Conservation (phyloP, 2,329 filamentous ascomycete species). For the Bipolaris victoriae region DNA sequence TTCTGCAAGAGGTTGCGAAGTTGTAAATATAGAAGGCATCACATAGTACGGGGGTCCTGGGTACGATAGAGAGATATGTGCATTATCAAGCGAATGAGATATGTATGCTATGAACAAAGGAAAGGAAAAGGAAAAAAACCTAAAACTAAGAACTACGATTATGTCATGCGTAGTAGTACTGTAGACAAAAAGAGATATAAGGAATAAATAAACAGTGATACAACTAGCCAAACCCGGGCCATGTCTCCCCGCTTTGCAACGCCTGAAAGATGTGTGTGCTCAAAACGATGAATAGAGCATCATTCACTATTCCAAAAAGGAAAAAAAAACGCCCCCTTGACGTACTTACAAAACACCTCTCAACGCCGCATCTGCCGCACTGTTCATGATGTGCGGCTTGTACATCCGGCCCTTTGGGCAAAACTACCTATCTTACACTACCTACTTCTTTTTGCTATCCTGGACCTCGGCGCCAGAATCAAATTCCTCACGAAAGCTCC, state of each 20-base stretch:
- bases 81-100: background rate
- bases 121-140: background rate
- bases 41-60: too few species aligned
- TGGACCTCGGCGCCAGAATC: constrained; percentile 13
- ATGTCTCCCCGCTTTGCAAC: background rate
- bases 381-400: constrained; percentile 1
- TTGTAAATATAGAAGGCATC: constrained; percentile 21
- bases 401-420: background rate
- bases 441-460: constrained; percentile 19
- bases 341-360: background rate
- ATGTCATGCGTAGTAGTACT: constrained; percentile 8
- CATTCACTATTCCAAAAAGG: constrained; percentile 5
- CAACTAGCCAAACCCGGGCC: constrained; percentile 2
- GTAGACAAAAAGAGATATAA: background rate
- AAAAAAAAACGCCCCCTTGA: background rate
- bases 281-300: background rate
- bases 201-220: constrained; percentile 1
- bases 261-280: constrained; percentile 3
- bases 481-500: constrained; percentile 4
- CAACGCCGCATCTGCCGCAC: constrained; percentile 10
- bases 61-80: background rate
- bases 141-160: constrained; percentile 18
- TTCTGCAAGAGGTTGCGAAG: constrained; percentile 34
- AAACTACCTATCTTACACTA: constrained; percentile 11
- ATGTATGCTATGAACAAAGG: background rate